A percentile compares a stretch with the other conserved stretches of the same genome.
phyloP scores from a whole-genome alignment of 2,329 filamentous ascomycete genomes.

The Sporothrix brasiliensis region DNA sequence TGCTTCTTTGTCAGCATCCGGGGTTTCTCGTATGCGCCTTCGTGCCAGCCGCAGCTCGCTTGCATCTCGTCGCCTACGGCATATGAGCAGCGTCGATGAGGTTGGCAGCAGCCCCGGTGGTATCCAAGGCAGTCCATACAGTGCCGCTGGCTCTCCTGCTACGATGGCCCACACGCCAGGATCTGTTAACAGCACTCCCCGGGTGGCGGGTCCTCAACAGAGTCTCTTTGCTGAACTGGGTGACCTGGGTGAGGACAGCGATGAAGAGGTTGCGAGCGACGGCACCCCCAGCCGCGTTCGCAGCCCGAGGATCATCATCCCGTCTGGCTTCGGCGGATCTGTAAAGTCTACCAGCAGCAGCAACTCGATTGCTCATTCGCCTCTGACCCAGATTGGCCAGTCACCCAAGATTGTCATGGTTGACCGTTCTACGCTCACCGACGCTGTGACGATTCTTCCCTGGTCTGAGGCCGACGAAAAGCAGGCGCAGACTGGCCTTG shows the following conservation, averaged over 20 bases:
- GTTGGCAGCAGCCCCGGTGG: slow-evolving; percentile 43
- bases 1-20: slow-evolving; percentile 59
- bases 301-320: slow-evolving; percentile 52
- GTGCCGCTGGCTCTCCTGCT: slow-evolving; percentile 31
- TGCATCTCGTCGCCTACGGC: slow-evolving; percentile 59
- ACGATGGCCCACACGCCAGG: slow-evolving; percentile 48
- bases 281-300: slow-evolving; percentile 59
- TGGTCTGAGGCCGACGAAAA: slow-evolving; percentile 31
- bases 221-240: slow-evolving; percentile 91
- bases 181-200: slow-evolving; percentile 53
- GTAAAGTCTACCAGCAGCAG: slow-evolving; percentile 24
- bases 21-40: slow-evolving; percentile 61
- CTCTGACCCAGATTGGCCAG: slow-evolving; percentile 53
- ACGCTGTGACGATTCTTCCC: slow-evolving; percentile 52
- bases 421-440: slow-evolving; percentile 64
- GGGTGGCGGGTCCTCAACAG: slow-evolving; percentile 62
- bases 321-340: slow-evolving; percentile 36
- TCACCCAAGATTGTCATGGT: slow-evolving; percentile 60
- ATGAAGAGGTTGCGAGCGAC: slow-evolving; percentile 66
- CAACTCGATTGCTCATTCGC: slow-evolving; percentile 45
- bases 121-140: slow-evolving; percentile 57
- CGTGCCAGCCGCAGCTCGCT: slow-evolving; percentile 67
- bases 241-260: slow-evolving; percentile 70
- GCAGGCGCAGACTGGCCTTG: not conserved
- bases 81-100: slow-evolving; percentile 62